Evolutionary conservation across 1,284 basidiomycete genomes (phyloP).

Genomic region (Schizophyllum amplum): DNA sequence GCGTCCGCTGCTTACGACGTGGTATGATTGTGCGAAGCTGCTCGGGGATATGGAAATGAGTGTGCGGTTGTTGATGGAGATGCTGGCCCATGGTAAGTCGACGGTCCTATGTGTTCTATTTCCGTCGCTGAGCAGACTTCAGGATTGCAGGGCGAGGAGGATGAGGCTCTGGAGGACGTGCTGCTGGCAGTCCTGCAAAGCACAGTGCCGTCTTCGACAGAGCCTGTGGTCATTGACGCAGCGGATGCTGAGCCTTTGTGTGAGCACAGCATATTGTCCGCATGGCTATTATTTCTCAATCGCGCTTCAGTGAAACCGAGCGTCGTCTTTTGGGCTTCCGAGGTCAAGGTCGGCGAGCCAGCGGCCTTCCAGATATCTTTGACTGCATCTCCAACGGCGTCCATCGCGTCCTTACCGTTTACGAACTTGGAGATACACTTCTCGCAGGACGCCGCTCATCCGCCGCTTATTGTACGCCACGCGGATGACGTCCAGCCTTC

Average conservation of each 20-base stretch:
- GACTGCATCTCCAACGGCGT: slow-evolving; percentile 34
- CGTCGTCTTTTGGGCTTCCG: slow-evolving; percentile 62
- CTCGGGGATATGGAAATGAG: slow-evolving; percentile 71
- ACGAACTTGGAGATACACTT: slow-evolving; percentile 50
- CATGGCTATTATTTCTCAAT: slow-evolving; percentile 1
- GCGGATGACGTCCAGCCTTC: slow-evolving; percentile 17
- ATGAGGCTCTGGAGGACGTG: slow-evolving; percentile 50
- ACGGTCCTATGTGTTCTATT: not conserved
- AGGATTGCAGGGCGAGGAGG: slow-evolving; percentile 34
- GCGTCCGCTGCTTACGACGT: slow-evolving; percentile 60
- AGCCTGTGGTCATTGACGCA: slow-evolving; percentile 52
- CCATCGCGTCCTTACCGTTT: slow-evolving; percentile 51
- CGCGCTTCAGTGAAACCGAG: slow-evolving; percentile 48
- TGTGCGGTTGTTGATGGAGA: slow-evolving; percentile 69
- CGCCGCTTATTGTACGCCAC: slow-evolving; percentile 44
- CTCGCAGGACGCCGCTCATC: slow-evolving; percentile 27
- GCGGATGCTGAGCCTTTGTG: slow-evolving; percentile 55
- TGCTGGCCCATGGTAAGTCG: slow-evolving; percentile 63
- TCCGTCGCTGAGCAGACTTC: slow-evolving; percentile 12
- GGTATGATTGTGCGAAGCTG: slow-evolving; percentile 74
- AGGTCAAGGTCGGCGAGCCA: slow-evolving; percentile 50
- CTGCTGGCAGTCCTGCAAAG: slow-evolving; percentile 65
- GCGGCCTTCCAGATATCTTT: slow-evolving; percentile 69
- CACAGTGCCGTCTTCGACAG: slow-evolving; percentile 48
- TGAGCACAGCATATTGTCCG: slow-evolving; percentile 26